Conservation (phyloP, 75 land plant species). For the Selaginella tamariscina region DNA sequence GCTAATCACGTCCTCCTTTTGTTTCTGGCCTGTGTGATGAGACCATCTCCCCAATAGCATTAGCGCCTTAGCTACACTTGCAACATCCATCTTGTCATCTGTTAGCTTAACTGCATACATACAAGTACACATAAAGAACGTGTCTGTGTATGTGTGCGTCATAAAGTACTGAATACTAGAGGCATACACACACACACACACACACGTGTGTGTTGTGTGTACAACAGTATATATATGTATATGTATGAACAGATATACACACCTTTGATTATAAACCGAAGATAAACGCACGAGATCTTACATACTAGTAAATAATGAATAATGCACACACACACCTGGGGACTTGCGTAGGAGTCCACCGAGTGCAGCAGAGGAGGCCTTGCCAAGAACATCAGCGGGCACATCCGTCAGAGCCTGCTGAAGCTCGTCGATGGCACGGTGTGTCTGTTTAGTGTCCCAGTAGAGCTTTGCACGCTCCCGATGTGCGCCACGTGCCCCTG, state of each 20-base stretch:
- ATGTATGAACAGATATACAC: too few relatives aligned
- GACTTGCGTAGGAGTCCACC: too few relatives aligned
- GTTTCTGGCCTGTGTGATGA: slow-evolving; percentile 95
- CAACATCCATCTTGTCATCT: slow-evolving; percentile 22
- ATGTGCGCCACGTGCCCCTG: slow-evolving; percentile 83
- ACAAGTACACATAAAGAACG: too few relatives aligned
- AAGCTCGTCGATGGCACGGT: slow-evolving; percentile 84
- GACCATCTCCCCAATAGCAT: slow-evolving; percentile 90
- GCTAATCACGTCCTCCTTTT: slow-evolving; percentile 83
- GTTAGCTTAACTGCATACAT: neutral
- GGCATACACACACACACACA: too few relatives aligned
- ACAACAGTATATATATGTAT: too few relatives aligned
- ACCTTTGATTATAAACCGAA: too few relatives aligned
- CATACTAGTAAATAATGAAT: too few relatives aligned
- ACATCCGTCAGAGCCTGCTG: slow-evolving; percentile 70
- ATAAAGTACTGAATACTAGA: too few relatives aligned
- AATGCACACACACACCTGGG: too few relatives aligned
- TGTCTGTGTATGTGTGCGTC: too few relatives aligned
- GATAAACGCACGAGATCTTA: too few relatives aligned
- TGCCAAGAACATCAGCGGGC: slow-evolving; percentile 60
- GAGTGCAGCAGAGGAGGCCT: slow-evolving; percentile 52
- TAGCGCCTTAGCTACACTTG: slow-evolving; percentile 70
- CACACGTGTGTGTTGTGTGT: too few relatives aligned
- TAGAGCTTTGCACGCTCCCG: slow-evolving; percentile 81
- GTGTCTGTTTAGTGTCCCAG: slow-evolving; percentile 71